Base-by-base conservation (phyloP, 495 filamentous ascomycete species). In the Tetracladium setigerum region DNA sequence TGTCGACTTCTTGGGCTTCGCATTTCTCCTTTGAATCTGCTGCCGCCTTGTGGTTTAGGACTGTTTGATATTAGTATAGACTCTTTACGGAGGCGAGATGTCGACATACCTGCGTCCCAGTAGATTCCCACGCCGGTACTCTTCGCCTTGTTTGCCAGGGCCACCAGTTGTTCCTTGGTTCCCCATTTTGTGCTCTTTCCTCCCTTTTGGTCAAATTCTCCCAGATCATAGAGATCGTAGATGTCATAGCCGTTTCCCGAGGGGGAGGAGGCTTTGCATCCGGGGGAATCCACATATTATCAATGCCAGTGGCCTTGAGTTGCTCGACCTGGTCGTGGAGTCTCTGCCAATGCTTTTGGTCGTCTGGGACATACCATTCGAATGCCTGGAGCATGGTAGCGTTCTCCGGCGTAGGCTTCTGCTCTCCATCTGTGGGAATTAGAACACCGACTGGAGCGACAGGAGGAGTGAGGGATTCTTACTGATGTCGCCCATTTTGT, bases 171-270 rank as follows among this genome's bases (percentile, higher is more conserved):
- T 16, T 73, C 70, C 47, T 77, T 82, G 15, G 67, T 71, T n/a
- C 84, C 84, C 82, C 82, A 89, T 65, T 86, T 86, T 14, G 83
- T 86, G n/a, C 67, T 65, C 10, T 68, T 59, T 1, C 64, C 58
- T 32, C 79, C 80, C 53, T 87, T 86, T 53, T 87, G 84, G 54
- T 87, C 74, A 53, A 87, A 89, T 55, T 89, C 84, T 30, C 84
- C 84, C 17, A 87, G 62, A 44, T 89, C 84, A 53, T 83, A 89
- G 4, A 89, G 62, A 54, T 88, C 83, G 47, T 88, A 87, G 55
- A 84, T 74, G 60, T 87, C 84, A 57, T 87, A 87, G n/a, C 84
- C 84, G 54, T 84, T 86, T 10, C 80, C 78, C 4, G 71, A 53
- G 1, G 73, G 72, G 33, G 69, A 77, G 54, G 76, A 74, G 1